Conservation (phyloP, 805 yeast species). For the baker's yeast (Saccharomyces cerevisiae) region DNA sequence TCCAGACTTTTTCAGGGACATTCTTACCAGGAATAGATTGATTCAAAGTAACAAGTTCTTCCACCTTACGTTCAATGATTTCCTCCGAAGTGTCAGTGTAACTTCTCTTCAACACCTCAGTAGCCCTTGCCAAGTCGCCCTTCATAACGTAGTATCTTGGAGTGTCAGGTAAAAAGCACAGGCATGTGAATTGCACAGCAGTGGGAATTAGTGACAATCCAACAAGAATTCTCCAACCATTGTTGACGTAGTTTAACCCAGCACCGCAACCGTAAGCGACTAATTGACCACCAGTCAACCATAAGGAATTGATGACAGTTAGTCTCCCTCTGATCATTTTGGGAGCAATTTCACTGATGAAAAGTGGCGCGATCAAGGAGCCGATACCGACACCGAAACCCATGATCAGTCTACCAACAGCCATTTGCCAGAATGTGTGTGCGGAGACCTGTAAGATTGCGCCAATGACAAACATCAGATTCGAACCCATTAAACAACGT, state of each 20-base stretch:
- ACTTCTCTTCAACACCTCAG: conserved; percentile 51
- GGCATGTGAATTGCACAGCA: conserved; percentile 62
- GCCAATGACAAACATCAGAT: conserved; percentile 74
- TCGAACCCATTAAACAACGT: conserved; percentile 75
- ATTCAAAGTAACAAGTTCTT: conserved; percentile 49
- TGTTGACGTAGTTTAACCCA: conserved; percentile 59
- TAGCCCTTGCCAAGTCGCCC: conserved; percentile 58
- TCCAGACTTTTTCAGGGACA: conserved; percentile 45
- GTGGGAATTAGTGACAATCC: conserved; percentile 89
- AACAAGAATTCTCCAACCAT: conserved; percentile 91
- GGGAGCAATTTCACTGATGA: conserved; percentile 89
- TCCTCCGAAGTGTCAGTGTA: conserved; percentile 57
- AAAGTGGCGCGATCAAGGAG: conserved; percentile 87
- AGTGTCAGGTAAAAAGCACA: conserved; percentile 87
- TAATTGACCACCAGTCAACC: conserved; percentile 91
- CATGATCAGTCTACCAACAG: conserved; percentile 85
- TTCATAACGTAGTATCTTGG: conserved; percentile 82
- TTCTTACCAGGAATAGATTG: conserved; percentile 39
- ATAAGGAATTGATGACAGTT: conserved; percentile 78
- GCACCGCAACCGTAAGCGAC: conserved; percentile 92
- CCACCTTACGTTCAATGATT: conserved; percentile 56
- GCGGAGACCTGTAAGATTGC: conserved; percentile 79
- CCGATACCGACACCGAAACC: conserved; percentile 97
- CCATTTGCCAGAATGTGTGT: conserved; percentile 81
- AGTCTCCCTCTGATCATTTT: conserved; percentile 84